A percentile compares a stretch with the other conserved stretches of the same genome.
Evolutionary conservation across 345 rosid genomes (phyloP).

Genomic region (Erucastrum elatum): DNA sequence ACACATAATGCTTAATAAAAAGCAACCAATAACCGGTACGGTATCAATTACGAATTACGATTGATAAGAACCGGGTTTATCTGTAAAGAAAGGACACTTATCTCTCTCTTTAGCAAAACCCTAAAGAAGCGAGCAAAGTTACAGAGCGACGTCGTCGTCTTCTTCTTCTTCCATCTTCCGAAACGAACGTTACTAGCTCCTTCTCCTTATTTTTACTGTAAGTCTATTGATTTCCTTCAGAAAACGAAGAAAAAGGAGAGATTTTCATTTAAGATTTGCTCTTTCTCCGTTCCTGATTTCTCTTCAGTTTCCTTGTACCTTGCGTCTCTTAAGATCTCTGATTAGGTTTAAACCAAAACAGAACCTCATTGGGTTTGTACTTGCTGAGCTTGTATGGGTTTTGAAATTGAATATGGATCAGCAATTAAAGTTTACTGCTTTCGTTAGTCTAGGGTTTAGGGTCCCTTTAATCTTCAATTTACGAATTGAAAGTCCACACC

Average conservation of each 20-base stretch:
- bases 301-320: neutral
- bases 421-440: neutral
- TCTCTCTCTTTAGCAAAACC: neutral
- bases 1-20: neutral
- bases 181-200: conserved; percentile 9
- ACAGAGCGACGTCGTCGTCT: neutral
- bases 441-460: neutral
- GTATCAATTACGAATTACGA: neutral
- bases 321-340: neutral
- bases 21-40: neutral
- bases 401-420: neutral
- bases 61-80: conserved; percentile 15
- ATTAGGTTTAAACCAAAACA: neutral
- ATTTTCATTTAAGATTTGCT: neutral
- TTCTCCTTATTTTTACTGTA: neutral
- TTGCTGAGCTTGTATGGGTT: neutral
- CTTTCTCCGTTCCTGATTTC: neutral
- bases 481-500: neutral
- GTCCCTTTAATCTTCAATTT: neutral
- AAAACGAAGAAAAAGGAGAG: neutral
- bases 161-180: conserved; percentile 6
- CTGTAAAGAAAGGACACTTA: neutral
- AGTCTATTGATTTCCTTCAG: neutral
- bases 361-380: neutral
- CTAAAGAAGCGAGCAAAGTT: conserved; percentile 11